Evolutionary conservation across 169 alveolate genomes (phyloP).

Genomic region (Perkinsus olseni): DNA sequence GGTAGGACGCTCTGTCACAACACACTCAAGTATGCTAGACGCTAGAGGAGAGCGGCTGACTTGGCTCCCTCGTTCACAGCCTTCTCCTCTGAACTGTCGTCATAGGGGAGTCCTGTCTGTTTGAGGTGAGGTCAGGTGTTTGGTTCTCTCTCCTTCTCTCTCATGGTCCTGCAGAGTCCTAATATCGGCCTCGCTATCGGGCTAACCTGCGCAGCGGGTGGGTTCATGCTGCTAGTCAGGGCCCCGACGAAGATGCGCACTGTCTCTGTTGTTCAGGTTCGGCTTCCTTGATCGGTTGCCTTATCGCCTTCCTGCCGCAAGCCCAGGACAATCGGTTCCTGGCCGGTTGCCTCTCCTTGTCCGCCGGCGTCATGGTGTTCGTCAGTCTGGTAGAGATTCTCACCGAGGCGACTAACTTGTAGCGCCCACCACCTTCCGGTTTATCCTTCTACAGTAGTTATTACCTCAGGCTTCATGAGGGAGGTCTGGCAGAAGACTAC

Average conservation of each 20-base stretch:
- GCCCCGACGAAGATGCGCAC: no score
- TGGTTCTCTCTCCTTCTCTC: not conserved
- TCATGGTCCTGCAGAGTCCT: not conserved
- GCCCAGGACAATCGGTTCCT: not conserved
- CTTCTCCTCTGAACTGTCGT: no score
- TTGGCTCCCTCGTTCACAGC: no score
- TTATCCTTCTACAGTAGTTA: no score
- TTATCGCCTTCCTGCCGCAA: not conserved
- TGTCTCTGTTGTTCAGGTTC: not conserved
- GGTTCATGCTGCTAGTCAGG: no score
- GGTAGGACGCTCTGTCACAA: no score
- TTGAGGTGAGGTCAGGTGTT: no score
- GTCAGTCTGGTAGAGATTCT: not conserved
- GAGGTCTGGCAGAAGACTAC: not conserved
- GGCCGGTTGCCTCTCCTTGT: not conserved
- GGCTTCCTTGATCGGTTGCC: not conserved
- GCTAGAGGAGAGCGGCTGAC: no score
- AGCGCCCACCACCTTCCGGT: no score
- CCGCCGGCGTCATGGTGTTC: slow-evolving; percentile 13
- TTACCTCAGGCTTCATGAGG: not conserved
- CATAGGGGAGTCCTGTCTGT: no score
- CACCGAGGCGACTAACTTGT: not conserved
- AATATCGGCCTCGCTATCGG: not conserved
- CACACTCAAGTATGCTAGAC: no score
- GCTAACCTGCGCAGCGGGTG: not conserved